Evolutionary conservation across 257 asterid genomes (phyloP).

Genomic region (Solanum commersonii): DNA sequence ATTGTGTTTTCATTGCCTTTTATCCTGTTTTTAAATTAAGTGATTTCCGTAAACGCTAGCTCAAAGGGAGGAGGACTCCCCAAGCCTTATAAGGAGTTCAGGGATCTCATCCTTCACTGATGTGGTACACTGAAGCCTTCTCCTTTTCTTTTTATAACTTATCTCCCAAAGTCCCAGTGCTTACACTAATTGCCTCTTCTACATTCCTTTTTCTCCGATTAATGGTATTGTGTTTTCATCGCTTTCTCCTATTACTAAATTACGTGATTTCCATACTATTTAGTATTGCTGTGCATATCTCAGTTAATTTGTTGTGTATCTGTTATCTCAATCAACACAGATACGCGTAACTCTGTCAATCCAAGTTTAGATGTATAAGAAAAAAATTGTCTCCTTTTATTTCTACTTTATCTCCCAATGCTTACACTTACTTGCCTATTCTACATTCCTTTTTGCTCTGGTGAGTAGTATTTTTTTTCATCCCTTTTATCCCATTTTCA

Average conservation of each 20-base stretch:
- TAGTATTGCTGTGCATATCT: background rate
- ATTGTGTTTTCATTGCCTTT: background rate
- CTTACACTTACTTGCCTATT: background rate
- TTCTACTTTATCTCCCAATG: background rate
- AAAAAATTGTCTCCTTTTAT: background rate
- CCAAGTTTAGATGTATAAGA: background rate
- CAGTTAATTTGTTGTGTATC: background rate
- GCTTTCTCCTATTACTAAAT: background rate
- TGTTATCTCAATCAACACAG: background rate
- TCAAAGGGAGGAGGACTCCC: background rate
- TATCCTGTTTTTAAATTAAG: background rate
- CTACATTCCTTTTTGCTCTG: background rate
- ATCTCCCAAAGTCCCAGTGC: background rate
- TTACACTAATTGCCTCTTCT: background rate
- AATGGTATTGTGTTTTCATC: background rate
- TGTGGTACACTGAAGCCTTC: background rate
- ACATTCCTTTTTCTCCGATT: background rate
- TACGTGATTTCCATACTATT: background rate
- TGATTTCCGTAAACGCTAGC: background rate
- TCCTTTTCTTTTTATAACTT: background rate
- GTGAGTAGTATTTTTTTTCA: background rate
- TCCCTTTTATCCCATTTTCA: background rate
- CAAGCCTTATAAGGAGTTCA: background rate
- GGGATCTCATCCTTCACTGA: background rate
- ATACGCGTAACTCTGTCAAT: background rate